phyloP scores from a whole-genome alignment of 2,329 filamentous ascomycete species.

The Phyllosticta ampelicida region DNA sequence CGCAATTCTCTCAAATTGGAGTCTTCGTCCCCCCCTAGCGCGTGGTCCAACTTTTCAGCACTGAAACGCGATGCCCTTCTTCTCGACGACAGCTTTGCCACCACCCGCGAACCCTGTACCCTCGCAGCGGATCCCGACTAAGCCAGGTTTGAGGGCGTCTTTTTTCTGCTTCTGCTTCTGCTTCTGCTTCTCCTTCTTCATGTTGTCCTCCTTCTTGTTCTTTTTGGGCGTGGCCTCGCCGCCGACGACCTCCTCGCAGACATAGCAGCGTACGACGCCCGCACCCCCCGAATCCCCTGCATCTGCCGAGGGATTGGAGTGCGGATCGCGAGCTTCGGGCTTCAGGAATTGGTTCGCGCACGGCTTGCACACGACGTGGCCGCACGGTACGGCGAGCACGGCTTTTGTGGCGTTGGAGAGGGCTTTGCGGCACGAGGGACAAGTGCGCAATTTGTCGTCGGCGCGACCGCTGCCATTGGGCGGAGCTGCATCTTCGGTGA shows the following conservation, averaged over 20 bases:
- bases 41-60: constrained; percentile 50
- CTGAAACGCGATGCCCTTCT: constrained; percentile 69
- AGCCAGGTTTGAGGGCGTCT: constrained; percentile 53
- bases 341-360: constrained; percentile 76
- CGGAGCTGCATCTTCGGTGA: constrained; percentile 57
- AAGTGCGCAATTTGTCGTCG: constrained; percentile 43
- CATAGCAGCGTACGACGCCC: constrained; percentile 58
- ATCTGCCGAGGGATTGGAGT: constrained; percentile 33
- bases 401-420: constrained; percentile 76
- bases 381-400: constrained; percentile 75
- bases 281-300: neutral
- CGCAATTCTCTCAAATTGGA: too few relatives aligned
- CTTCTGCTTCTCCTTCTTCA: too few relatives aligned
- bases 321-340: constrained; percentile 48
- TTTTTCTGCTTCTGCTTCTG: constrained; percentile 67
- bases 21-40: neutral
- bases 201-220: constrained; percentile 67
- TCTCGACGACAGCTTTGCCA: constrained; percentile 75
- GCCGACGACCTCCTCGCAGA: constrained; percentile 73
- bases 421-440: constrained; percentile 75
- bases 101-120: constrained; percentile 87
- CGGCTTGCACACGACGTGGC: constrained; percentile 78
- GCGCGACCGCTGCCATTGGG: constrained; percentile 29
- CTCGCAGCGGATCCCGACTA: constrained; percentile 81
- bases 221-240: constrained; percentile 40